phyloP scores from a whole-genome alignment of 2,329 filamentous ascomycete genomes.

The Sporothrix curviconia region DNA sequence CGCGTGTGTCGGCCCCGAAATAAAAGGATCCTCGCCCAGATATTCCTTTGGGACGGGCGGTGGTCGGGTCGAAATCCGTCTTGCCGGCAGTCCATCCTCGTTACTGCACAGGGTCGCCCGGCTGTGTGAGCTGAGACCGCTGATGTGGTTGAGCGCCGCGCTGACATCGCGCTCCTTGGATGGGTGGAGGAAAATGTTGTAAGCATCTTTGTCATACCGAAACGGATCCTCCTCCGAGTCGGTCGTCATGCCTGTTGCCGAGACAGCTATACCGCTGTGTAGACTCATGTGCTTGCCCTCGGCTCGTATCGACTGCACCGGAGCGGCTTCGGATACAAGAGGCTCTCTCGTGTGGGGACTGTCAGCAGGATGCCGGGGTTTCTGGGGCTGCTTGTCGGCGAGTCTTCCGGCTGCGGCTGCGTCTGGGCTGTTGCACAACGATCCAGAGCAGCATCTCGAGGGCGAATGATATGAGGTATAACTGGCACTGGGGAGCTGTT shows the following conservation, averaged over 20 bases:
- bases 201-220: conserved; percentile 37
- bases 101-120: conserved; percentile 21
- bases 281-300: conserved; percentile 15
- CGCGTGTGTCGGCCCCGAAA: not conserved
- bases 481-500: conserved; percentile 1
- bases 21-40: not conserved
- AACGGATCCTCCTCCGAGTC: conserved; percentile 39
- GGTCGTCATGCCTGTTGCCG: conserved; percentile 23
- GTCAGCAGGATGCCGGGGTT: not conserved
- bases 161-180: conserved; percentile 39
- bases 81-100: conserved; percentile 24
- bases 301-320: conserved; percentile 16
- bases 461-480: not conserved
- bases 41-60: conserved; percentile 17
- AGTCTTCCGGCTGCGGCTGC: not conserved
- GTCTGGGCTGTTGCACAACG: not conserved
- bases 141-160: conserved; percentile 30
- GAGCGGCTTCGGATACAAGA: conserved; percentile 20
- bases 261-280: conserved; percentile 24
- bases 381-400: not conserved
- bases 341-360: conserved; percentile 9
- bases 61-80: conserved; percentile 16
- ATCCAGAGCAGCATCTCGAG: too few relatives aligned
- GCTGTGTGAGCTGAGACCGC: conserved; percentile 23
- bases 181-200: conserved; percentile 32